Percentiles rank a stretch among this genome's conserved stretches.
Evolutionary conservation across 352 stramenopile species (phyloP).

Genomic region (Phytophthora cactorum): DNA sequence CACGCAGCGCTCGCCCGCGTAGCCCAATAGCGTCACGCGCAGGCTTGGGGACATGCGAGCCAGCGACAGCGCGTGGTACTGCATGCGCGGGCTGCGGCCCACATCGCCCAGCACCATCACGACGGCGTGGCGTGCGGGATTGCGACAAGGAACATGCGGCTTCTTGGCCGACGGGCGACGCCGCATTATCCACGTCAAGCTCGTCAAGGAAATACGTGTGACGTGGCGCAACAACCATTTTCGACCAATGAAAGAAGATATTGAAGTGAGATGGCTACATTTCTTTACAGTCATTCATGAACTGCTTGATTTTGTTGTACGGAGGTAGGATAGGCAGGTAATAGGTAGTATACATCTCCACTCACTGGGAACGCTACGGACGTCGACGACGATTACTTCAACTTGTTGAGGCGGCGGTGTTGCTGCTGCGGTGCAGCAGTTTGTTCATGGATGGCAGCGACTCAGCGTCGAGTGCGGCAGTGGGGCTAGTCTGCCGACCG

Average conservation of each 20-base stretch:
- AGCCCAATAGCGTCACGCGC: slow-evolving; percentile 93
- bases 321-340: slow-evolving; percentile 15
- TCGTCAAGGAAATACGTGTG: slow-evolving; percentile 8
- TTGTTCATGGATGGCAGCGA: slow-evolving; percentile 74
- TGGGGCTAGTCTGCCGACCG: not conserved
- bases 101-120: slow-evolving; percentile 96
- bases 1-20: slow-evolving; percentile 92
- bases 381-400: slow-evolving; percentile 7
- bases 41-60: slow-evolving; percentile 68
- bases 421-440: slow-evolving; percentile 50
- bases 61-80: slow-evolving; percentile 98
- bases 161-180: slow-evolving; percentile 28
- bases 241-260: slow-evolving; percentile 21
- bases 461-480: slow-evolving; percentile 26
- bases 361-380: slow-evolving; percentile 19
- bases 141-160: slow-evolving; percentile 11
- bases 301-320: slow-evolving; percentile 11
- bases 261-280: slow-evolving; percentile 17
- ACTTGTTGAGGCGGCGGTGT: slow-evolving; percentile 8
- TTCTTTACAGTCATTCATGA: not conserved
- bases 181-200: slow-evolving; percentile 17
- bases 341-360: slow-evolving; percentile 40
- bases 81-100: slow-evolving; percentile 98
- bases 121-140: slow-evolving; percentile 63
- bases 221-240: slow-evolving; percentile 16